phyloP scores from a whole-genome alignment of 176 grass and related monocot genomes.

The Areca catechu region DNA sequence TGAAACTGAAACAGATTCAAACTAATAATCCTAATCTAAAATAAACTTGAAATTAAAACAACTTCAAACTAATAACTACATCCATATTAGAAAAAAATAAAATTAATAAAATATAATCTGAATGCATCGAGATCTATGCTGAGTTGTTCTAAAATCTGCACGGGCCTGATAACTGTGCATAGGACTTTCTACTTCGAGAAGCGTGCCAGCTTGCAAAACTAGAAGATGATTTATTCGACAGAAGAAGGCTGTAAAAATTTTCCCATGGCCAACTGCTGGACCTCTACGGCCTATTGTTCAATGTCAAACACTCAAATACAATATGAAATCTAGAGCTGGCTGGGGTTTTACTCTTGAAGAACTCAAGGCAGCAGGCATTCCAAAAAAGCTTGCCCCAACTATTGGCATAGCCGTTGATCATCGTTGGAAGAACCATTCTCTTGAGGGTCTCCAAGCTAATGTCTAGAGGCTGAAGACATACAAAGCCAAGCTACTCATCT shows the following conservation, averaged over 20 bases:
- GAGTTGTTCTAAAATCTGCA: too few relatives aligned
- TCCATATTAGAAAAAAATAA: too few relatives aligned
- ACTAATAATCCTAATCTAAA: too few relatives aligned
- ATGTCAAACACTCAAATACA: constrained; percentile 75
- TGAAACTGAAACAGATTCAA: too few relatives aligned
- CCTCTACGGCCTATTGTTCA: constrained; percentile 65
- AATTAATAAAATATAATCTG: too few relatives aligned
- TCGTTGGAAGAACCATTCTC: constrained; percentile 60
- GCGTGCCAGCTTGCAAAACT: too few relatives aligned
- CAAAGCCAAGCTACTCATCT: constrained; percentile 80
- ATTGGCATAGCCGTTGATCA: constrained; percentile 85
- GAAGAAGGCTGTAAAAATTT: constrained; percentile 87
- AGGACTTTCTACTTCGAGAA: too few relatives aligned
- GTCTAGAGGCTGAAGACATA: constrained; percentile 69
- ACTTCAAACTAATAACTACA: too few relatives aligned
- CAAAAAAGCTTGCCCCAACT: constrained; percentile 65
- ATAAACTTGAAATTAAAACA: too few relatives aligned
- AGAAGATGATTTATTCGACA: too few relatives aligned
- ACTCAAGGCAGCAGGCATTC: constrained; percentile 69
- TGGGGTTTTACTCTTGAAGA: constrained; percentile 80
- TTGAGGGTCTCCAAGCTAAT: constrained; percentile 69
- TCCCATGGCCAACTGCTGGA: constrained; percentile 65
- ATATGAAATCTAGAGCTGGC: constrained; percentile 81
- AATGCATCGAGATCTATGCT: too few relatives aligned
- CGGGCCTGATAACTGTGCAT: too few relatives aligned